Evolutionary conservation across 108 stramenopile species (phyloP), one percentile per base, ranked within the genome.

Genomic region (Craspedostauros australis): DNA sequence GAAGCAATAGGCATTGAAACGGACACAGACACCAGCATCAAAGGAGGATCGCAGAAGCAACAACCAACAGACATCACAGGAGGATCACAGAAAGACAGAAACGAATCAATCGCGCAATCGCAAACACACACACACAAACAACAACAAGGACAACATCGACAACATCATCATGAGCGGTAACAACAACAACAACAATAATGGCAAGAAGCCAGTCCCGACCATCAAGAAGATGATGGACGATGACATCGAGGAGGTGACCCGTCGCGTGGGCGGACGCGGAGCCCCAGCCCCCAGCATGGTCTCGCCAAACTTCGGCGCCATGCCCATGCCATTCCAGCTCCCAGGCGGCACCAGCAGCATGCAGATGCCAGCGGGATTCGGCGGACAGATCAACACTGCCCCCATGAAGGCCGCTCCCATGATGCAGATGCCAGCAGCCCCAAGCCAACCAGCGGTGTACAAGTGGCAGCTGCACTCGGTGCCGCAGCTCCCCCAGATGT

Each of bases 401-500:
- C 48, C 66, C 4, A 45, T 45, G 18, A 60, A 68, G 36, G 50
- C 30, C 23, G n/a, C n/a, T n/a, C n/a, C n/a, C n/a, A n/a, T n/a
- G n/a, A n/a, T n/a, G n/a, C n/a, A 36, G 34, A 8, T 36, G 34
- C 12, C 9, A 36, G 9, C 11, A 36, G 34, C 34, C 9, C 34
- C 12, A n/a, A 0, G 15, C 11, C 50, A 38, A 34, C 32, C 58
- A 24, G 24, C 50, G 20, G 30, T 38, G 36, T 59, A 37, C 29
- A 16, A 34, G 4, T 69, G 74, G 74, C 28, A 42, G 2, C 36
- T 75, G 4, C 14, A 51, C 5, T 4, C 25, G 19, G 68, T 63
- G 11, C 82, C 83, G 0, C 49, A 57, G 8, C 60, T 80, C 7
- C 83, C 83, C 3, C 66, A 66, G 38, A 70, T 76, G 18, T 64